These are phyloP conservation scores for Kluyveromyces aestuarii DNA, from an alignment of 805 yeast genomes.

Conservation along the genomic window DNA sequence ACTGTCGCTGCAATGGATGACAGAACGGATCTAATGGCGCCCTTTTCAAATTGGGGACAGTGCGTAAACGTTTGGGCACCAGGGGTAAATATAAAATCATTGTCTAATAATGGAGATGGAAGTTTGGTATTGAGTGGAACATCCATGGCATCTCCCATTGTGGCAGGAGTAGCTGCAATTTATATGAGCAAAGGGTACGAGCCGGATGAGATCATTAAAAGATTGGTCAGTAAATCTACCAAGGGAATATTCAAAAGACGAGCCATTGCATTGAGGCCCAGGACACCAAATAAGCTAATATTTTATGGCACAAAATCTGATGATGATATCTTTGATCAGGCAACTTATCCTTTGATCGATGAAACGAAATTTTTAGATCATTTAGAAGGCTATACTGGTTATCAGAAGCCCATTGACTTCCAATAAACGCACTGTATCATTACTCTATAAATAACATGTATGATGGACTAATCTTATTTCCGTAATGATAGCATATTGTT, in stretches of 20 bases:
- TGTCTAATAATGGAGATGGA: conserved; percentile 29
- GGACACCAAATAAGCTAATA: conserved; percentile 53
- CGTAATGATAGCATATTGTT: not conserved
- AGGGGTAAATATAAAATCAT: conserved; percentile 60
- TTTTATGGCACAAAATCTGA: conserved; percentile 29
- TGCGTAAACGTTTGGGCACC: conserved; percentile 84
- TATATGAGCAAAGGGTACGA: conserved; percentile 43
- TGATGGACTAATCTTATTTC: not conserved
- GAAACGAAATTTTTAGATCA: conserved; percentile 16
- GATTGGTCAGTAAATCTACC: conserved; percentile 39
- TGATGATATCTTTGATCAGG: conserved; percentile 25
- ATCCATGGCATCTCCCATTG: conserved; percentile 72
- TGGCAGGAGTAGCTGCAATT: conserved; percentile 56
- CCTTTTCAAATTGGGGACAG: conserved; percentile 87
- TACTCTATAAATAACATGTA: not conserved
- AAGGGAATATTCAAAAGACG: conserved; percentile 38
- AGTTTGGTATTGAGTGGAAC: conserved; percentile 47
- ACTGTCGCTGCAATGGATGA: conserved; percentile 90
- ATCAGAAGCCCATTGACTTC: not conserved
- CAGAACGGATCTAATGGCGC: conserved; percentile 55
- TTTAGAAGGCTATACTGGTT: conserved; percentile 2
- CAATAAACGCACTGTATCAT: too few relatives aligned
- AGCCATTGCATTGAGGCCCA: conserved; percentile 37
- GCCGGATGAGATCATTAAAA: conserved; percentile 33
- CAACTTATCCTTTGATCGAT: conserved; percentile 18